Evolutionary conservation across 2,329 filamentous ascomycete genomes (phyloP).

Genomic region (Annulohypoxylon truncatum): DNA sequence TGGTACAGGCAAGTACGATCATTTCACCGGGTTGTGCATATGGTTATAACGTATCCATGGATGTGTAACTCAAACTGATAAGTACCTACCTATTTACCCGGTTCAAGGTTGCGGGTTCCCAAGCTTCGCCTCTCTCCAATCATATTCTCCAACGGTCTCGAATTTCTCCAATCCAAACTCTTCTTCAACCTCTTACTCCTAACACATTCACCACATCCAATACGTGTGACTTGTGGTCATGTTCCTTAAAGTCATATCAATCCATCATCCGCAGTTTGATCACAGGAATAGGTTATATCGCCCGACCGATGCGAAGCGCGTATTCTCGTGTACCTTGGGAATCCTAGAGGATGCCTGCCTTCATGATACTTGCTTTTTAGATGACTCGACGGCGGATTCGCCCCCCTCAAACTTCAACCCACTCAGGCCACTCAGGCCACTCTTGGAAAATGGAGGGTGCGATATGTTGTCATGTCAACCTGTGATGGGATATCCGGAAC

Average conservation of each 20-base stretch:
- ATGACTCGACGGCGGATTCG: conserved; percentile 14
- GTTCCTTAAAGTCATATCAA: conserved; percentile 4
- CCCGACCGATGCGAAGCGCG: conserved; percentile 1
- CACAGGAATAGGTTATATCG: conserved; percentile 27
- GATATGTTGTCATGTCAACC: conserved; percentile 8
- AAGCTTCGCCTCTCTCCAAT: background rate
- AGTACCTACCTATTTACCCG: background rate
- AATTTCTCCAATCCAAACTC: conserved; percentile 7
- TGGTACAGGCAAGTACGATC: conserved; percentile 12
- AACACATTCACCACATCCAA: conserved; percentile 7
- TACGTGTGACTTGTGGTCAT: conserved; percentile 23
- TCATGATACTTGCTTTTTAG: background rate
- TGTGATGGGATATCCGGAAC: conserved; percentile 7
- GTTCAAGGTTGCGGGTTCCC: background rate
- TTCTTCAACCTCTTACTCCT: background rate
- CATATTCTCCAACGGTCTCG: conserved; percentile 5
- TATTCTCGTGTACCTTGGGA: background rate
- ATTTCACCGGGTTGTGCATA: conserved; percentile 5
- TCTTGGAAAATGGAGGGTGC: conserved; percentile 21
- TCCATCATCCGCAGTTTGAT: conserved; percentile 26
- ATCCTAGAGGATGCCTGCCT: conserved; percentile 31
- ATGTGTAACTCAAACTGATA: conserved; percentile 11
- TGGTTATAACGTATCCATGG: background rate
- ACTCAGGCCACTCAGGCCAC: conserved; percentile 16
- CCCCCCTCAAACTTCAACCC: conserved; percentile 1